Conservation (phyloP, 768 basidiomycete species). For the Boletus bicolor region DNA sequence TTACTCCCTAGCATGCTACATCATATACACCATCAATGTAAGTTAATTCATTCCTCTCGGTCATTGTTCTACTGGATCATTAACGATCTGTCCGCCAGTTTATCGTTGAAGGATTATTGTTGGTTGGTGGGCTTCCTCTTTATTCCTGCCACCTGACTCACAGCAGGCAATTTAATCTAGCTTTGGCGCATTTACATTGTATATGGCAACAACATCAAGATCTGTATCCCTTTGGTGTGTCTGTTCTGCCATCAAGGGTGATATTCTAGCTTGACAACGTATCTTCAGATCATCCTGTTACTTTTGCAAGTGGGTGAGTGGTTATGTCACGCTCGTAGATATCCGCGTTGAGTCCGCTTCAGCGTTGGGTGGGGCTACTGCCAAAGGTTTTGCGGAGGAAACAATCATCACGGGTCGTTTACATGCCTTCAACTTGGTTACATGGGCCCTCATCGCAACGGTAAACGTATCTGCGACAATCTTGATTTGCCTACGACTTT, state of each 20-base stretch:
- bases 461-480: constrained; percentile 18
- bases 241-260: not conserved
- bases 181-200: constrained; percentile 26
- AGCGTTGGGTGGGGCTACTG: constrained; percentile 12
- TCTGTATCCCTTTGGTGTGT: constrained; percentile 22
- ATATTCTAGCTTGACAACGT: not conserved
- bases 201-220: constrained; percentile 8
- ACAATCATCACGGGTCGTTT: not conserved
- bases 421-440: constrained; percentile 8
- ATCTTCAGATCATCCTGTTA: constrained; percentile 12
- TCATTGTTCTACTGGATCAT: not conserved
- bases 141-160: not conserved
- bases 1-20: constrained; percentile 11
- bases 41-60: not conserved
- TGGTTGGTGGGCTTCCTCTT: constrained; percentile 11
- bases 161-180: not conserved
- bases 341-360: not conserved
- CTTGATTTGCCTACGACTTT: constrained; percentile 17
- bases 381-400: constrained; percentile 7
- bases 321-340: not conserved
- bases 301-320: constrained; percentile 16
- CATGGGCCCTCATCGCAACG: constrained; percentile 16
- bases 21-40: constrained; percentile 19
- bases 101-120: constrained; percentile 13
- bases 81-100: constrained; percentile 2